Evolutionary conservation across 2,329 filamentous ascomycete species (phyloP), one percentile per base, ranked within the genome.

Genomic region (Scorias spongiosa): DNA sequence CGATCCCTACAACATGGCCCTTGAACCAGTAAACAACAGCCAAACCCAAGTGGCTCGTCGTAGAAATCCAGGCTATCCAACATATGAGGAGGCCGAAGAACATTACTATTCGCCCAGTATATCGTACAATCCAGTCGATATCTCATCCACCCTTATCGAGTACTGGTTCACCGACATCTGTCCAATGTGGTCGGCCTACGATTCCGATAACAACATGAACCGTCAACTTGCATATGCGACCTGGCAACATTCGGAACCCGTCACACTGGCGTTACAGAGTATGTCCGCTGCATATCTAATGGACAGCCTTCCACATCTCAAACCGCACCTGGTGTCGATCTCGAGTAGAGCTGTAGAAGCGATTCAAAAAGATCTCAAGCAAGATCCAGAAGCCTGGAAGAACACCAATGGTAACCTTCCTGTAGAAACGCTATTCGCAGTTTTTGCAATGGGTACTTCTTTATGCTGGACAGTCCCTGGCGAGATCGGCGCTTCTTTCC

Each of bases 111-210:
- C 32, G 11, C 12, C 12, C 32, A 36, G 15, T 9, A 36, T 36
- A 36, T 36, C 32, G 9, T 36, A 36, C 32, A 15, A 12, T 15
- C 32, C n/a, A 45, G 42, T 12, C 43, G 41, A 26, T 42, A 49
- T 37, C 37, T 51, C 49, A 29, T 44, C 44, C 4, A 43, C 42
- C 2, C 36, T 51, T 12, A 43, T 49, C 10, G 40, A 47, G 14
- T 46, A 49, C 38, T 51, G 49, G 49, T 51, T 51, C 36, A 44
- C 45, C 7, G 30, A 48, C 18, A 46, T 51, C 1, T 51, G 47
- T 34, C 42, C 47, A 14, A 49, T 49, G 47, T 51, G 49, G 49
- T 51, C 43, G 9, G 45, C 47, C 4, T 51, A 44, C 28, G 49
- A 51, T 18, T 51, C 49, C 10, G 45, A 45, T 9, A 37, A 37